Percentiles rank a stretch among this genome's conserved stretches.
These are phyloP conservation scores for Quaeritorhiza haematococci DNA, from an alignment of 371 early-diverging fungal species.

Conservation along the genomic window DNA sequence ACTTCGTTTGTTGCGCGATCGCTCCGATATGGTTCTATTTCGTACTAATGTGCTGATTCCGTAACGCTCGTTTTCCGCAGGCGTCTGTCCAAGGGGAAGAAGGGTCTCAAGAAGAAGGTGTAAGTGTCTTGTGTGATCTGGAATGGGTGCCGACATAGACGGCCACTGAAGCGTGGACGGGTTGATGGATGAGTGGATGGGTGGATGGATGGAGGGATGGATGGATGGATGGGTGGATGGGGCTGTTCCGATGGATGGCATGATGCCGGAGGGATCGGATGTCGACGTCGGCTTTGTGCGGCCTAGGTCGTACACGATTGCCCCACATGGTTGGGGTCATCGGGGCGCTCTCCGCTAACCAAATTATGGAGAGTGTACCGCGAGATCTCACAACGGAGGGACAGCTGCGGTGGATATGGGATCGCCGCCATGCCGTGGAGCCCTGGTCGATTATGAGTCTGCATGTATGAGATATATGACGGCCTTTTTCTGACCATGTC, in stretches of 20 bases:
- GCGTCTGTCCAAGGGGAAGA: constrained; percentile 92
- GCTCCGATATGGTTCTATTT: background rate
- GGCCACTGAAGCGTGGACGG: background rate
- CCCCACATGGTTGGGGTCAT: too few species aligned
- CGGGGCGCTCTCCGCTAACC: background rate
- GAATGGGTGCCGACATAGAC: background rate
- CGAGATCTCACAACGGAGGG: background rate
- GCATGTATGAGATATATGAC: constrained; percentile 14
- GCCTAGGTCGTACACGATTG: background rate
- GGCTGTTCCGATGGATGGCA: constrained; percentile 9
- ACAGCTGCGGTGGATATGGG: background rate
- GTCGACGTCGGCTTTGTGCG: background rate
- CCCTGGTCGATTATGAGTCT: constrained; percentile 9
- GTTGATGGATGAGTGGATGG: constrained; percentile 9
- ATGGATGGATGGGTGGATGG: background rate
- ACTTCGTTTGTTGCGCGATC: background rate
- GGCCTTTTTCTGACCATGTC: background rate
- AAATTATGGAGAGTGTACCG: background rate
- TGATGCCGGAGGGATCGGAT: background rate
- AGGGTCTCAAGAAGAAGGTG: constrained; percentile 96
- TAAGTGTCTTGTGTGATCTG: constrained; percentile 48
- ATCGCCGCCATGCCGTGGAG: background rate
- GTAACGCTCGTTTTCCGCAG: constrained; percentile 11
- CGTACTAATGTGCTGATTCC: background rate
- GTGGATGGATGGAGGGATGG: background rate